These are phyloP conservation scores for Dioszegia hungarica DNA, from an alignment of 768 basidiomycete species.

Conservation along the genomic window DNA sequence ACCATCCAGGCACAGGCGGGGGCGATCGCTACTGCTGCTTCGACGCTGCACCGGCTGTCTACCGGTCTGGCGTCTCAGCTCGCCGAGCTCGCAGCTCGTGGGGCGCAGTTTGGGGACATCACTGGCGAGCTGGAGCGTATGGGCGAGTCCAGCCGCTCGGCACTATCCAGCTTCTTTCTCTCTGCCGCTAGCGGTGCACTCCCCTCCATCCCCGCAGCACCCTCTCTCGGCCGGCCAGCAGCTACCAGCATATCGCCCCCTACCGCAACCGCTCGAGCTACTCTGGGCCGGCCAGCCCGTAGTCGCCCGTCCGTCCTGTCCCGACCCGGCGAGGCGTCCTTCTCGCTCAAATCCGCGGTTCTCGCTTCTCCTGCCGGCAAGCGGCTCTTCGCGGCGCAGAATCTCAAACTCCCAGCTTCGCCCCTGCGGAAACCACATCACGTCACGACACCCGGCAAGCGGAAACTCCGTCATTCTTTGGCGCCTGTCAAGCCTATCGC, in stretches of 20 bases:
- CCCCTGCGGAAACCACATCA: background rate
- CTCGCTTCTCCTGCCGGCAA: slow-evolving; percentile 8
- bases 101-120: background rate
- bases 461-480: background rate
- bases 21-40: slow-evolving; percentile 8
- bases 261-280: background rate
- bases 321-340: slow-evolving; percentile 1
- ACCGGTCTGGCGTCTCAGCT: background rate
- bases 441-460: background rate
- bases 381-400: background rate
- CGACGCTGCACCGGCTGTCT: slow-evolving; percentile 2
- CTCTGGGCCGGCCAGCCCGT: background rate
- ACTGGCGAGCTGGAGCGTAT: background rate
- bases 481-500: background rate
- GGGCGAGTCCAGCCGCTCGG: background rate
- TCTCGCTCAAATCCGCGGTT: background rate
- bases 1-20: slow-evolving; percentile 9
- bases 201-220: background rate
- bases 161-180: background rate
- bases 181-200: background rate
- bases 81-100: background rate
- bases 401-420: background rate
- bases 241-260: background rate
- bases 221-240: background rate
- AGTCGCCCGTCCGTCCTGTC: background rate